Evolutionary conservation across 2,329 filamentous ascomycete genomes (phyloP), one percentile per base, ranked within the genome.

Genomic region (Keithomyces neogunnii): DNA sequence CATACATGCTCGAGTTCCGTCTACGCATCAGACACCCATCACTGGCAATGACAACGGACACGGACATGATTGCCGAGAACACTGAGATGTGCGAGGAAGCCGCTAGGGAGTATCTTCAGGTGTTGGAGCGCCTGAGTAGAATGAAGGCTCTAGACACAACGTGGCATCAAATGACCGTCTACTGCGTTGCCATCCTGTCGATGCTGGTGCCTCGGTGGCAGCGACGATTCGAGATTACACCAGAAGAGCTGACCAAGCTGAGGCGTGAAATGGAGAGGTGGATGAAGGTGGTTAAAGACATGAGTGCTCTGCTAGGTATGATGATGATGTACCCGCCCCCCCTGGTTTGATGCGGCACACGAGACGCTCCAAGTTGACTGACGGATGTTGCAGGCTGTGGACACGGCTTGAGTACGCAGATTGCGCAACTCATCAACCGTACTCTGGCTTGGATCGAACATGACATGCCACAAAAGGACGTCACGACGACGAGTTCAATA

Each of bases 111-210:
- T 80, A 89, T 67, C 71, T 91, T 3, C 71, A 73, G 28, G 74
- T 77, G 30, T 79, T 84, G 5, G 72, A 74, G 28, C 72, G 80
- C 49, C 67, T 91, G 46, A 77, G 80, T 52, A 76, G 75, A 57
- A 72, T 83, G 52, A 87, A 85, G 60, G 82, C 81, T 44, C 69
- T 91, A 3, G 88, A 92, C 61, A 88, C 85, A 1, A 89, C 86
- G 1, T 91, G 87, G 86, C 86, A 88, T 59, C 84, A 85, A 46
- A 76, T 82, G 47, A 84, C 86, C 0, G 77, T 88, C 5, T 89
- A 88, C 60, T 75, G 88, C 10, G 81, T 85, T 43, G 85, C 85
- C 30, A 83, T 88, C 51, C 88, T 89, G 59, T 86, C 85, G 0
- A 83, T 80, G 11, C 69, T 92, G 0, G 88, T 86, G 45, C 80